These are phyloP conservation scores for Puccinia horiana DNA, from an alignment of 1,284 basidiomycete species.

Conservation along the genomic window DNA sequence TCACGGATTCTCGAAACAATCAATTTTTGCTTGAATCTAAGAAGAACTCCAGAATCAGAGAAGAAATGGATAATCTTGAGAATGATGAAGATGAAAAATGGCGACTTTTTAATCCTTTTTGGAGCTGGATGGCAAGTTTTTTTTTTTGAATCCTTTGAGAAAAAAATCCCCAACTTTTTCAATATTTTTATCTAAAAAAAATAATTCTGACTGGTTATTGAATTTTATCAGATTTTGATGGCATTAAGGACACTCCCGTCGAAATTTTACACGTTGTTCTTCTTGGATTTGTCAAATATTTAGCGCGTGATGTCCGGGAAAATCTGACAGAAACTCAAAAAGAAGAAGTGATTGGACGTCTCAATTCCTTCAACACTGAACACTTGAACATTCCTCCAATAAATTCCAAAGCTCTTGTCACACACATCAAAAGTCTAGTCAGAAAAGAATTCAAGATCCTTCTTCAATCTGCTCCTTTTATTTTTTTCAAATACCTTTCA, in stretches of 20 bases:
- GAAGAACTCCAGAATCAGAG: background rate
- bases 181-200: background rate
- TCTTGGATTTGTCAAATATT: slow-evolving; percentile 60
- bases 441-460: slow-evolving; percentile 60
- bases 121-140: slow-evolving; percentile 2
- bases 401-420: background rate
- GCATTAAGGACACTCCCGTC: slow-evolving; percentile 53
- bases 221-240: background rate
- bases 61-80: background rate
- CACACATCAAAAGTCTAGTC: slow-evolving; percentile 52
- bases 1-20: background rate
- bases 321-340: background rate
- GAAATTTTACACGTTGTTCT: slow-evolving; percentile 60
- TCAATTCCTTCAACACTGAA: too few species aligned
- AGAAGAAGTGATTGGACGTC: background rate
- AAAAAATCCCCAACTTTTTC: too few species aligned
- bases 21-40: background rate
- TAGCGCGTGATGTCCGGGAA: slow-evolving; percentile 54
- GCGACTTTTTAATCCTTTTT: slow-evolving; percentile 1
- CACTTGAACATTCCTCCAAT: too few species aligned
- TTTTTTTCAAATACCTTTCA: too few species aligned
- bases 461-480: too few species aligned
- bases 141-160: too few species aligned
- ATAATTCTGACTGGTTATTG: background rate
- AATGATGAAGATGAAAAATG: background rate